These are phyloP conservation scores for Globisporangium iwayamae DNA, from an alignment of 352 stramenopile species.

Conservation along the genomic window DNA sequence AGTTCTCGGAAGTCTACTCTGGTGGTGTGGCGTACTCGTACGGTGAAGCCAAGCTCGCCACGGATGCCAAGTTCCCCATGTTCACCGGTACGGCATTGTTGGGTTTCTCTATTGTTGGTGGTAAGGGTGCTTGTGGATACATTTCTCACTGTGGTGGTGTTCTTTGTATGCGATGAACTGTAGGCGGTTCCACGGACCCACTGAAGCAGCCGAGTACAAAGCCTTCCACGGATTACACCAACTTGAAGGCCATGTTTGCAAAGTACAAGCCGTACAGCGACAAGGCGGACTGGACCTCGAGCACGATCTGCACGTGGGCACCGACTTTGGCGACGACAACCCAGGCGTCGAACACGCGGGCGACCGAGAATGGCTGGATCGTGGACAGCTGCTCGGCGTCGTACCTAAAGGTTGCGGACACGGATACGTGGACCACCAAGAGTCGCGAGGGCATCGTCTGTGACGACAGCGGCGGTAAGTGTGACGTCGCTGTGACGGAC, in stretches of 20 bases:
- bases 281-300: constrained; percentile 46
- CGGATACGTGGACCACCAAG: constrained; percentile 70
- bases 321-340: constrained; percentile 54
- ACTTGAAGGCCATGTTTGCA: constrained; percentile 64
- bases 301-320: constrained; percentile 61
- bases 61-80: constrained; percentile 74
- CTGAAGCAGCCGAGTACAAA: constrained; percentile 57
- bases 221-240: constrained; percentile 60
- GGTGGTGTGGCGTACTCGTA: constrained; percentile 84
- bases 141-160: constrained; percentile 4
- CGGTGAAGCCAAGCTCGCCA: constrained; percentile 72
- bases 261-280: constrained; percentile 50
- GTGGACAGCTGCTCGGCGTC: constrained; percentile 48
- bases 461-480: constrained; percentile 53
- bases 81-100: constrained; percentile 50
- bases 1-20: constrained; percentile 78
- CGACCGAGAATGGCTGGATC: constrained; percentile 61
- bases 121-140: background rate
- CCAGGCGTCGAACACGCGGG: constrained; percentile 49
- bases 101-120: background rate
- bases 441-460: constrained; percentile 73
- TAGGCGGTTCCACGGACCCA: constrained; percentile 44
- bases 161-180: background rate
- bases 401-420: constrained; percentile 48
- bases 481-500: constrained; percentile 54